Conservation (phyloP, 345 rosid genomes). For the Eucalyptus albens region DNA sequence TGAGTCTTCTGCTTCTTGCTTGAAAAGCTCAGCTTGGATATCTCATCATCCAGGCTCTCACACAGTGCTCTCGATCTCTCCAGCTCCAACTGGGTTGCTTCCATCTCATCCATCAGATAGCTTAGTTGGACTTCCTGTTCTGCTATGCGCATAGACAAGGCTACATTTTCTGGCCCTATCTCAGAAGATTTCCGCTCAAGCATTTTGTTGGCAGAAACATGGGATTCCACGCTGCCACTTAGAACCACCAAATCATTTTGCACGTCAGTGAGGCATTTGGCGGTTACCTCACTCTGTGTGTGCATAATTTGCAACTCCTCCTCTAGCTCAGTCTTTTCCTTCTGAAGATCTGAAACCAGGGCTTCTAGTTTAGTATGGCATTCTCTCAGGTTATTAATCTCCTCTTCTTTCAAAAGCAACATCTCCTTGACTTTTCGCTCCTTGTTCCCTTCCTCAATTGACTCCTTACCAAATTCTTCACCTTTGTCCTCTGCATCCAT, state of each 20-base stretch:
- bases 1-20: constrained; percentile 6
- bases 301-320: constrained; percentile 8
- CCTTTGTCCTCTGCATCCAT: constrained; percentile 16
- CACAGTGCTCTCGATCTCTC: constrained; percentile 9
- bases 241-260: constrained; percentile 18
- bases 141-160: not conserved
- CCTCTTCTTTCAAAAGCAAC: constrained; percentile 22
- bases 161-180: constrained; percentile 3
- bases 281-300: constrained; percentile 18
- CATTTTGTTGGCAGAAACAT: constrained; percentile 19
- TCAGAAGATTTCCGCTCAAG: constrained; percentile 28
- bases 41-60: constrained; percentile 12
- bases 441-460: not conserved
- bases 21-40: constrained; percentile 7
- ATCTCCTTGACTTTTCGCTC: constrained; percentile 16
- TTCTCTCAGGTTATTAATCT: constrained; percentile 9
- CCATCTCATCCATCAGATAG: constrained; percentile 13
- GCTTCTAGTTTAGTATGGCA: constrained; percentile 11
- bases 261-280: constrained; percentile 28
- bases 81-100: constrained; percentile 5
- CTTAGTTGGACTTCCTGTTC: constrained; percentile 15
- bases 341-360: constrained; percentile 9
- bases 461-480: constrained; percentile 6
- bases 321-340: constrained; percentile 20
- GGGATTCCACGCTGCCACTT: constrained; percentile 14